A percentile compares a stretch with the other conserved stretches of the same genome.
Evolutionary conservation across 2,329 filamentous ascomycete species (phyloP).

Genomic region (Neonectria punicea): DNA sequence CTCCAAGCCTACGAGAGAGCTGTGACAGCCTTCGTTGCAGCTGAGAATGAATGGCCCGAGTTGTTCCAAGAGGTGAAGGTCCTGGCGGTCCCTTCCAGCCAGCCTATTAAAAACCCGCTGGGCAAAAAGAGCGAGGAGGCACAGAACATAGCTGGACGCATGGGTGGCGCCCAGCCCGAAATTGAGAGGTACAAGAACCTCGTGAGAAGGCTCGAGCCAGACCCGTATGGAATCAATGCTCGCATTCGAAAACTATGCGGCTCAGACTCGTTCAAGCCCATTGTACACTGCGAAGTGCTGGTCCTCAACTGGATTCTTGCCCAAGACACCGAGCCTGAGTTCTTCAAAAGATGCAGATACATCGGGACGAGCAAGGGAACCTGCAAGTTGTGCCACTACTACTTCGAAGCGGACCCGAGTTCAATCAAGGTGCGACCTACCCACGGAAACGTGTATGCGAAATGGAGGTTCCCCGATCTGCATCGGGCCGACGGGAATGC

Average conservation of each 20-base stretch:
- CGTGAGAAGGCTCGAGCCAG: slow-evolving; percentile 35
- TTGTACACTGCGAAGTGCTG: slow-evolving; percentile 45
- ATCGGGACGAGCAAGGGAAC: slow-evolving; percentile 56
- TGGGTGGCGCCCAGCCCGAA: slow-evolving; percentile 21
- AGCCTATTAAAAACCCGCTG: slow-evolving; percentile 25
- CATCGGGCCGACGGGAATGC: slow-evolving; percentile 15
- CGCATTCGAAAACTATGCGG: slow-evolving; percentile 34
- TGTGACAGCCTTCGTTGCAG: slow-evolving; percentile 30
- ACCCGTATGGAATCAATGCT: slow-evolving; percentile 35
- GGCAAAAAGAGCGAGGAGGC: slow-evolving; percentile 34
- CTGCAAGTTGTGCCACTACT: slow-evolving; percentile 52
- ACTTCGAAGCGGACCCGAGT: slow-evolving; percentile 45
- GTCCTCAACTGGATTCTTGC: slow-evolving; percentile 41
- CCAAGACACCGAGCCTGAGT: slow-evolving; percentile 23
- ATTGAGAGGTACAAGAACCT: slow-evolving; percentile 19
- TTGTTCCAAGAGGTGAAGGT: slow-evolving; percentile 48
- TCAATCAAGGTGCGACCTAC: slow-evolving; percentile 44
- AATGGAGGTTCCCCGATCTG: slow-evolving; percentile 52
- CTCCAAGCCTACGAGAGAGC: slow-evolving; percentile 38
- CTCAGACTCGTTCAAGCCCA: slow-evolving; percentile 33
- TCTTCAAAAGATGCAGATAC: slow-evolving; percentile 48
- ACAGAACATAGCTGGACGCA: slow-evolving; percentile 34
- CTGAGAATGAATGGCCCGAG: slow-evolving; percentile 38
- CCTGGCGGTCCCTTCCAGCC: slow-evolving; percentile 41
- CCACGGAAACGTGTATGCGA: slow-evolving; percentile 52